Base-by-base conservation (phyloP, 306 rosid genomes). In the Acacia crassicarpa region DNA sequence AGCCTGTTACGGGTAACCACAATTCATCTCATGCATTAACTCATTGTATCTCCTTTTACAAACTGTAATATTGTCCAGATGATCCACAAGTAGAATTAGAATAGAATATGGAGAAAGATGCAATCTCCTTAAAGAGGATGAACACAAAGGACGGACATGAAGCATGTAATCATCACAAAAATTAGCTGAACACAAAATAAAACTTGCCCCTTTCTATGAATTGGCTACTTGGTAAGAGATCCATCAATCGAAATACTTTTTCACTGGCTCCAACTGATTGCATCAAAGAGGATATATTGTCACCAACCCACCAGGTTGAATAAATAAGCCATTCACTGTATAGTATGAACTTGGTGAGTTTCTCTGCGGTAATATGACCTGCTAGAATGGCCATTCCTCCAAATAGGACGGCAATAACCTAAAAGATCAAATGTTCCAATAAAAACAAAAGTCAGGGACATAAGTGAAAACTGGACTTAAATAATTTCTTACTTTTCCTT, bases 231-330 rank as follows among this genome's bases (percentile, higher is more conserved):
- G 98, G 92, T 41, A 81, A 84, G 83, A 95, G 98, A 85, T 95
- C 98, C 98, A 95, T 93, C 82, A 95, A 84, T 78, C 89, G 91
- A 85, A 95, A 95, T 70, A 95, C 99, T 83, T 95, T 95, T 86
- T 95, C 99, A 82, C 98, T 93, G 56, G 99, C 99, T 77, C 99
- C 99, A 74, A 95, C 93, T 66, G 99, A 95, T 80, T 95, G 98
- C 98, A 95, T 95, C 89, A 95, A 88, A 81, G 88, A 85, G 83
- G 98, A 95, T 82, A 95, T 40, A 85, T 91, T 92, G 89, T 95
- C 98, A 63, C 99, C 99, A 69, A 95, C 98, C 98, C 92, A 93
- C 99, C 98, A 95, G 81, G 98, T 95, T 91, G 99, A 91, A 87
- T 87, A 92, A 89, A 95, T 93, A 69, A 95, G 76, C 98, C 96